Base-by-base conservation (phyloP, 495 filamentous ascomycete species). In the Penicillium pancosmium region DNA sequence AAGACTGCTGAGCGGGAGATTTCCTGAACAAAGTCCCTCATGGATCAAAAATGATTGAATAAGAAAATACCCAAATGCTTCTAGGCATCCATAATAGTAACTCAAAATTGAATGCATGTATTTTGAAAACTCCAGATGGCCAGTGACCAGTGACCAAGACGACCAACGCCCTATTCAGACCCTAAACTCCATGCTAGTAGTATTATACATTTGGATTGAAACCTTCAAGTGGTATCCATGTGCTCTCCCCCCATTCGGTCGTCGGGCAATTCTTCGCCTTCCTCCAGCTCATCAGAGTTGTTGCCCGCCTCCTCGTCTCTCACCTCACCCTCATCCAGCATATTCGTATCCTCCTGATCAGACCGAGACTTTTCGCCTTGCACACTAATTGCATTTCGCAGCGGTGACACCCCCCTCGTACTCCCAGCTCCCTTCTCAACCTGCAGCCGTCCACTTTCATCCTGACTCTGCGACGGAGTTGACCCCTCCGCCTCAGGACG, bases 241-340 rank as follows among this genome's bases (percentile, higher is more conserved):
- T 77, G 81, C 65, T 91, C 87, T 4, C 71, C 78, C 4, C 71
- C 78, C 53, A 65, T 64, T 25, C 54, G 70, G 46, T 80, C 78
- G 38, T 81, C 81, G 18, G 85, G 80, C 15, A 86, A 71, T 59
- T 73, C 75, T 58, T 81, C 77, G 58, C 82, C 73, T 68, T 83
- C 69, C 47, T 79, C 74, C 44, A 77, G 66, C 50, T 79, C 68
- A 63, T 80, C 79, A 6, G 64, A 67, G 11, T 66, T 63, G 50
- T 73, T 70, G 5, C 71, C 67, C 19, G 72, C 73, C 25, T 78
- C 77, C 10, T 75, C 73, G 41, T 69, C 75, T 36, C 62, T 76
- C 33, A 86, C 79, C 66, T 92, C 89, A 43, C 89, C 89, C 38
- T 86, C 86, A 63, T 82, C 88, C 54, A 80, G 83, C 74, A 83